Conservation (phyloP, 768 basidiomycete species). For the Hortiboletus flavorubellus region DNA sequence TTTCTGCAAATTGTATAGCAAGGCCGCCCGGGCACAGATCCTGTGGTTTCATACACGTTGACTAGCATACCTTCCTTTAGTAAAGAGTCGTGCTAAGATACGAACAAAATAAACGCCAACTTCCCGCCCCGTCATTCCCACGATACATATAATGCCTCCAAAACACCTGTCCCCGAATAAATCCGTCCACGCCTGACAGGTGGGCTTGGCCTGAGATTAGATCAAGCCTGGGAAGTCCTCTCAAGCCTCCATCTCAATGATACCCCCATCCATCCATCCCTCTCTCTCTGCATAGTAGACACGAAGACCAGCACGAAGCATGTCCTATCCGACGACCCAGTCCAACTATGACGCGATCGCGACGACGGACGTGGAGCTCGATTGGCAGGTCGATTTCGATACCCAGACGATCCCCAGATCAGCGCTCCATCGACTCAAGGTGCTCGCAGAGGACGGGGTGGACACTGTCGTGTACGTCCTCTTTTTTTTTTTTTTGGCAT, state of each 20-base stretch:
- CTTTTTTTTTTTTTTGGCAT: background rate
- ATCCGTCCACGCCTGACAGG: too few relatives aligned
- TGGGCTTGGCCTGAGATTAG: too few relatives aligned
- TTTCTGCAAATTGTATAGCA: too few relatives aligned
- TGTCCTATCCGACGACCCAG: slow-evolving; percentile 66
- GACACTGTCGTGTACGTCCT: slow-evolving; percentile 55
- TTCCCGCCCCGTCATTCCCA: too few relatives aligned
- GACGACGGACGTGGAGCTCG: slow-evolving; percentile 65
- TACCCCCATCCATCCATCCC: background rate
- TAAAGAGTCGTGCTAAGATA: too few relatives aligned
- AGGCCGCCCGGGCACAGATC: too few relatives aligned
- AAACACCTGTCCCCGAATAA: too few relatives aligned
- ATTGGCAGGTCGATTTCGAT: slow-evolving; percentile 78
- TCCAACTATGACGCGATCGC: slow-evolving; percentile 72
- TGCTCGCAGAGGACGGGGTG: slow-evolving; percentile 46
- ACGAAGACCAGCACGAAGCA: background rate
- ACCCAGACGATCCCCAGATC: slow-evolving; percentile 58
- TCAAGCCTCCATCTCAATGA: background rate
- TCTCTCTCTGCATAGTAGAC: background rate
- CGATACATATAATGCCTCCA: too few relatives aligned
- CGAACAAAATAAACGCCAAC: too few relatives aligned
- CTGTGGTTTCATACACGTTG: too few relatives aligned
- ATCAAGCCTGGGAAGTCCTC: too few relatives aligned
- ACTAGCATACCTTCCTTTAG: too few relatives aligned
- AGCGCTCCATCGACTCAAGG: slow-evolving; percentile 58